Percentiles rank a stretch among this genome's conserved stretches.
Conservation (phyloP, 345 rosid species). For the Salix brachista region DNA sequence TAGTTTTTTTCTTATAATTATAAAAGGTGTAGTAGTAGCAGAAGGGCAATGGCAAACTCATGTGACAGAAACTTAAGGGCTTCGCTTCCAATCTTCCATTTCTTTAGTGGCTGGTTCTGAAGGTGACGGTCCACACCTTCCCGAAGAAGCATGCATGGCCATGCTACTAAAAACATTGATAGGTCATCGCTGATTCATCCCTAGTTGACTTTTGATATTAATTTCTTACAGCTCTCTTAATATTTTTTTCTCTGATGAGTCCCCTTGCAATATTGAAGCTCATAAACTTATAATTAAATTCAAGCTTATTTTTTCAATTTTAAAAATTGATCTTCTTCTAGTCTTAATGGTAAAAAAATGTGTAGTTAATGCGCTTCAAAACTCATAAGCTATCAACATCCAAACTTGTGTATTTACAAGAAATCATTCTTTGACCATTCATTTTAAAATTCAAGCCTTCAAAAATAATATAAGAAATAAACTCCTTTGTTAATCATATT, state of each 20-base stretch:
- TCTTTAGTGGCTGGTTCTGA: neutral
- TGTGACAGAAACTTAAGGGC: neutral
- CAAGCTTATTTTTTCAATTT: too few relatives aligned
- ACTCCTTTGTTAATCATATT: too few relatives aligned
- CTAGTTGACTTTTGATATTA: neutral
- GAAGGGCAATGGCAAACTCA: neutral
- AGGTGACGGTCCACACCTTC: neutral
- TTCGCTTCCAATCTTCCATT: neutral
- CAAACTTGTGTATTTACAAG: too few relatives aligned
- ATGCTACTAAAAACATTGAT: neutral
- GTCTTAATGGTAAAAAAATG: too few relatives aligned
- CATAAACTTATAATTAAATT: neutral
- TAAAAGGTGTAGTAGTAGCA: too few relatives aligned
- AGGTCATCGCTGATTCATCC: neutral
- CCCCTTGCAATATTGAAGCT: neutral
- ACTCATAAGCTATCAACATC: too few relatives aligned
- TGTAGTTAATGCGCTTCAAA: too few relatives aligned
- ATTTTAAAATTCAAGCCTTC: too few relatives aligned
- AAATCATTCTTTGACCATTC: too few relatives aligned
- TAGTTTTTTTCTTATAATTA: too few relatives aligned
- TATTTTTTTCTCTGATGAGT: neutral
- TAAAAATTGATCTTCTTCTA: too few relatives aligned
- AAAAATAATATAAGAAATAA: too few relatives aligned
- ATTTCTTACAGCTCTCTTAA: neutral
- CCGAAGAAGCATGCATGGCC: neutral